A percentile compares a stretch with the other conserved stretches of the same genome.
Evolutionary conservation across 306 rosid species (phyloP).

Genomic region (Fagus sylvatica): DNA sequence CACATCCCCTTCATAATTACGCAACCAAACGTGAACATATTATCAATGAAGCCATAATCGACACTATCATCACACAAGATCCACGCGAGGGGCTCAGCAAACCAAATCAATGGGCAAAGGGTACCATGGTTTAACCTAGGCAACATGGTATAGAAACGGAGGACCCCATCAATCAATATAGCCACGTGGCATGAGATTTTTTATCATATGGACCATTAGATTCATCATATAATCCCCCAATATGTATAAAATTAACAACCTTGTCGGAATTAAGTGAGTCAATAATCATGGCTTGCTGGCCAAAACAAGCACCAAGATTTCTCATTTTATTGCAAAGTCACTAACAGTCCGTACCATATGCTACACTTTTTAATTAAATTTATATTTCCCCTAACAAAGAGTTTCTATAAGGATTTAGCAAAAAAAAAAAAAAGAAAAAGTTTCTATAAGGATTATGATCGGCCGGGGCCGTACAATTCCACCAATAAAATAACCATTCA

Average conservation of each 20-base stretch:
- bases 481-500: not conserved
- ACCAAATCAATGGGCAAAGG: not conserved
- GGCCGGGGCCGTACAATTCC: no score
- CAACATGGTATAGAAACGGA: no score
- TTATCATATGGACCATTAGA: constrained; percentile 11
- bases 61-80: constrained; percentile 20
- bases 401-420: no score
- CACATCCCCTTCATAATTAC: constrained; percentile 1
- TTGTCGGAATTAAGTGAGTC: constrained; percentile 24
- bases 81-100: constrained; percentile 14
- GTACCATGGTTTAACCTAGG: no score
- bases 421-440: no score
- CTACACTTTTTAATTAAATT: no score
- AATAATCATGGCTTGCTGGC: constrained; percentile 22
- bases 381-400: no score
- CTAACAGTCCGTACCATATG: not conserved
- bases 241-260: not conserved
- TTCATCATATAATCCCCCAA: not conserved
- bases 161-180: not conserved
- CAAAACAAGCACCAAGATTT: constrained; percentile 5
- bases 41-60: not conserved
- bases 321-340: not conserved
- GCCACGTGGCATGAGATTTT: constrained; percentile 22
- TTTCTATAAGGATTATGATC: no score
- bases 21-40: constrained; percentile 5